Percentiles rank a stretch among this genome's conserved stretches.
Conservation (phyloP, 352 stramenopile species). For the Phytophthora idaei region DNA sequence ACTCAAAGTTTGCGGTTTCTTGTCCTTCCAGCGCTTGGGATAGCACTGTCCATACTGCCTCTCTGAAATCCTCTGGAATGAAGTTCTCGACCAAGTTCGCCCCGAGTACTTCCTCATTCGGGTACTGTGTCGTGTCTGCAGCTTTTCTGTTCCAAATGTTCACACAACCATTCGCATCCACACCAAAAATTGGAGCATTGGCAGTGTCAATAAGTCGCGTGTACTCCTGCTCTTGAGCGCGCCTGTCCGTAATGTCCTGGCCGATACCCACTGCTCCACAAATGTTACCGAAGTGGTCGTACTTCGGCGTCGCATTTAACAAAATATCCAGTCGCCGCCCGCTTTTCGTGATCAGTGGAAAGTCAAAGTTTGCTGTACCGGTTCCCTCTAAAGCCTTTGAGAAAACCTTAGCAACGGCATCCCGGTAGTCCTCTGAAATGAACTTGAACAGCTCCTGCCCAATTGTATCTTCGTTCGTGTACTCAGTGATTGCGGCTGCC, state of each 20-base stretch:
- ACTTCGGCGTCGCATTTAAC: constrained; percentile 63
- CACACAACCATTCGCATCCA: constrained; percentile 64
- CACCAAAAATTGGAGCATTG: constrained; percentile 84
- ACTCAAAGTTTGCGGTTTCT: constrained; percentile 31
- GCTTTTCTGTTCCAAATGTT: constrained; percentile 87
- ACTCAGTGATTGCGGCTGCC: constrained; percentile 80
- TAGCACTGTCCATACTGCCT: constrained; percentile 50
- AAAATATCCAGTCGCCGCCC: constrained; percentile 58
- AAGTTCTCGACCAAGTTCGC: constrained; percentile 70
- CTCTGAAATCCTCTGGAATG: constrained; percentile 57
- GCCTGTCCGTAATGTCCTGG: constrained; percentile 71
- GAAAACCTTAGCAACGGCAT: constrained; percentile 64
- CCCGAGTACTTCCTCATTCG: constrained; percentile 77
- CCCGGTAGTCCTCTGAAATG: constrained; percentile 62
- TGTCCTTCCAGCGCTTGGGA: constrained; percentile 51
- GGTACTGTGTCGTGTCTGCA: constrained; percentile 81
- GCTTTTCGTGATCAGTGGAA: constrained; percentile 70
- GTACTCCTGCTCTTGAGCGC: constrained; percentile 80
- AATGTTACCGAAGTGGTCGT: constrained; percentile 64
- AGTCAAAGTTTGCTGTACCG: constrained; percentile 80
- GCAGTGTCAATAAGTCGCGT: constrained; percentile 85
- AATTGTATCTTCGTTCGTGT: constrained; percentile 84
- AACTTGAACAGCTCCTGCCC: constrained; percentile 67
- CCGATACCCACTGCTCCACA: constrained; percentile 68
- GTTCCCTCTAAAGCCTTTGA: constrained; percentile 54